These are phyloP conservation scores for Musa troglodytarum DNA, from an alignment of 176 grass and related monocot species.

Conservation along the genomic window DNA sequence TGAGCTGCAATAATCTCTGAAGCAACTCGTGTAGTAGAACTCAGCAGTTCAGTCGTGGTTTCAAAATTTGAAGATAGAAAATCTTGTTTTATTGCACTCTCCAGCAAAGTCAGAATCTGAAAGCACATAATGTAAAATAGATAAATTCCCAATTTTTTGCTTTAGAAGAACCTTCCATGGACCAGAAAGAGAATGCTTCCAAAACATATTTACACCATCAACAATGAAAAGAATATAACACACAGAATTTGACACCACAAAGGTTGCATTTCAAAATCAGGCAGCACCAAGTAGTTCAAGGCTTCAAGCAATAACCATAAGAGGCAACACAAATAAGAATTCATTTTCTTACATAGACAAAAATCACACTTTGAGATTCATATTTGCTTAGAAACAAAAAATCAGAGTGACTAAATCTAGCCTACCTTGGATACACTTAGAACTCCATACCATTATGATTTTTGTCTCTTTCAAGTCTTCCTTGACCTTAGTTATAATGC, in stretches of 20 bases:
- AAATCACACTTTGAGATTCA: not conserved
- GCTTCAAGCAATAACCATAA: too few relatives aligned
- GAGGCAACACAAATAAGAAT: not conserved
- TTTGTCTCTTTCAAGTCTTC: too few relatives aligned
- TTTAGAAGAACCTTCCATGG: not conserved
- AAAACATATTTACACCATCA: not conserved
- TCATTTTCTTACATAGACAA: not conserved
- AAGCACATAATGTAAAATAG: not conserved
- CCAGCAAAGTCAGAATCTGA: slow-evolving; percentile 72
- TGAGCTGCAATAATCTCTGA: slow-evolving; percentile 22
- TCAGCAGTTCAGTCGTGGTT: slow-evolving; percentile 63
- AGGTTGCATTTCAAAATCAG: not conserved
- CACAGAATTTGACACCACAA: not conserved
- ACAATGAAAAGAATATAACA: not conserved
- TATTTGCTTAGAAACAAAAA: too few relatives aligned
- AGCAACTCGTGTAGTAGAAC: slow-evolving; percentile 17
- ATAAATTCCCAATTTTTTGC: not conserved
- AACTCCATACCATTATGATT: too few relatives aligned
- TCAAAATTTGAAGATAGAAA: slow-evolving; percentile 68
- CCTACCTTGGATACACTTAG: too few relatives aligned
- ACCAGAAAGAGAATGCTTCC: not conserved
- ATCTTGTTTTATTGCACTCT: slow-evolving; percentile 65
- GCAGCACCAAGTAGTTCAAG: not conserved
- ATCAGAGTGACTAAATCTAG: too few relatives aligned
- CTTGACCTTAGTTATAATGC: too few relatives aligned